Evolutionary conservation across 1,139 yeast genomes (phyloP), one percentile per base, ranked within the genome.

Genomic region (Suhomyces taliae): DNA sequence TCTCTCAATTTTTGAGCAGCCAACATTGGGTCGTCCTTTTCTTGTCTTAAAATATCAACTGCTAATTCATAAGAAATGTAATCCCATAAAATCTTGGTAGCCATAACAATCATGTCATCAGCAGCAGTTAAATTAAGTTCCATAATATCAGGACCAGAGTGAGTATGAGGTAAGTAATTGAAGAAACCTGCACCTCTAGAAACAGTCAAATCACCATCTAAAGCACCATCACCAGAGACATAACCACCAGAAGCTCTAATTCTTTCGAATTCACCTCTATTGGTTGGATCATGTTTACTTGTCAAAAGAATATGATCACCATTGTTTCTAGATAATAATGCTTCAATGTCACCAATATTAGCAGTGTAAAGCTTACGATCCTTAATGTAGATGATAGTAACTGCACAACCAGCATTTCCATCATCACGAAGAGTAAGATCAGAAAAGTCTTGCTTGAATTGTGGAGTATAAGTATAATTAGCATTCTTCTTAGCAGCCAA

Each of bases 1-100:
- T 95, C 99, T 60, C 98, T 81, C 55, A 93, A 74, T 61, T 88
- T 90, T 58, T 90, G 96, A 0, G 99, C 98, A 1, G 98, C 97
- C 33, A 85, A 66, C 85, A 90, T 87, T 3, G 97, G 95, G 56
- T 90, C 90, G 15, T 83, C 83, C 55, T 83, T 82, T 59, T 87
- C 90, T 55, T 87, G 88, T 51, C 97, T 78, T 24, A 91, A 86
- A 46, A 93, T 83, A 65, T 93, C 99, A 37, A 93, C 96, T 0
- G 96, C 97, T 27, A 89, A 78, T 60, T 90, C 96, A 56, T 82
- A 83, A 4, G 91, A 79, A 53, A 95, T 79, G 58, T 76, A 82
- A 52, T 90, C 93, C 97, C 98, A 93, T 44, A 93, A 68, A 47
- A 85, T 87, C 51, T 82, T 82, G 4, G 95, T 85, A 7, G 95